Conservation (phyloP, 441 rosid species). For the Caryocar brasiliense region DNA sequence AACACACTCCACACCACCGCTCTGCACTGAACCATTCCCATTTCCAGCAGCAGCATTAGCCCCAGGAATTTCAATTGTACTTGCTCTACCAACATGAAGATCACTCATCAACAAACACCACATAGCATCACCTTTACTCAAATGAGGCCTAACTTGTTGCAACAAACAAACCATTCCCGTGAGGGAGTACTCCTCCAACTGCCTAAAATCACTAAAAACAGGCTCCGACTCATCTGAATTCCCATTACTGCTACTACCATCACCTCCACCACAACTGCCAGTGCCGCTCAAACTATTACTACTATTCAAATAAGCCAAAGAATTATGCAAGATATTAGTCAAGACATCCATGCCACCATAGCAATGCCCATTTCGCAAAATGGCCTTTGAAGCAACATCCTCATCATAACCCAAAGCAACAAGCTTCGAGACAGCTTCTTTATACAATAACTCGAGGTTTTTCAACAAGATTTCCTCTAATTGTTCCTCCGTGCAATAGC, state of each 20-base stretch:
- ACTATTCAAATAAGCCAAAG: slow-evolving; percentile 62
- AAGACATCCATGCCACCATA: slow-evolving; percentile 84
- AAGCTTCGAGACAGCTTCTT: slow-evolving; percentile 63
- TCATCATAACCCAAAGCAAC: slow-evolving; percentile 58
- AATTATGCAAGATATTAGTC: slow-evolving; percentile 64
- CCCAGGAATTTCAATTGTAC: slow-evolving; percentile 51
- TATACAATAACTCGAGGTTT: slow-evolving; percentile 54
- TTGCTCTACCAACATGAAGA: slow-evolving; percentile 79
- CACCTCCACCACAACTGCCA: slow-evolving; percentile 15
- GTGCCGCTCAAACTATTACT: too few species aligned
- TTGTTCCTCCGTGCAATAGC: slow-evolving; percentile 75
- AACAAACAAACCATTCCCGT: slow-evolving; percentile 77
- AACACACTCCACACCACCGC: slow-evolving; percentile 27
- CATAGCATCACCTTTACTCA: slow-evolving; percentile 92
- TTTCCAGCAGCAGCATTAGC: slow-evolving; percentile 23
- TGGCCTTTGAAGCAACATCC: slow-evolving; percentile 58
- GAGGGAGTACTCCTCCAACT: slow-evolving; percentile 68
- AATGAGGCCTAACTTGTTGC: slow-evolving; percentile 68
- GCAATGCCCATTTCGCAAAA: slow-evolving; percentile 64
- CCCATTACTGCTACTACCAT: slow-evolving; percentile 17
- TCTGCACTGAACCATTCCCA: slow-evolving; percentile 19
- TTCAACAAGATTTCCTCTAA: slow-evolving; percentile 62
- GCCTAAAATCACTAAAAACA: slow-evolving; percentile 61
- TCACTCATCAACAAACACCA: slow-evolving; percentile 93
- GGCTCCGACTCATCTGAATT: slow-evolving; percentile 41